Evolutionary conservation across 768 basidiomycete genomes (phyloP), one percentile per base, ranked within the genome.

Genomic region (Lanmaoa pseudosensibilis): DNA sequence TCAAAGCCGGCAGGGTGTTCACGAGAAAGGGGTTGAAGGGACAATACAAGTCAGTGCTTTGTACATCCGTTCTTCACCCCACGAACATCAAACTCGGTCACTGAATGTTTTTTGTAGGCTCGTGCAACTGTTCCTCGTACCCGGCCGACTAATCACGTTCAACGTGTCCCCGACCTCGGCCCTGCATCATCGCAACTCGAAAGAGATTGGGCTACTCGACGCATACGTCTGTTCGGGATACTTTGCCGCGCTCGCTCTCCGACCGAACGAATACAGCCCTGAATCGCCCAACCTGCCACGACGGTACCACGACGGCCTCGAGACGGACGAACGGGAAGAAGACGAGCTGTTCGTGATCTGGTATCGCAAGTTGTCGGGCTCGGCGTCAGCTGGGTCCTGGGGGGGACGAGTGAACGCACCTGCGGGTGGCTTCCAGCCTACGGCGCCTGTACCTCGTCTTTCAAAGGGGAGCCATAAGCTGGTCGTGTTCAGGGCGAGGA

Each of bases 211-310:
- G 59, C 78, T 93, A 11, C 68, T 86, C 23, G 89, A 90, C 65
- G 86, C 86, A 9, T 93, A 95, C 71, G 80, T 94, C 30, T 87
- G 82, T 67, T 95, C 94, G n/a, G 94, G 95, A 10, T 87, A 88
- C 66, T 78, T 92, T 54, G 90, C 90, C 19, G 83, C 86, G 19
- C 80, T 83, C 61, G 77, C 81, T 16, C 77, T 91, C 34, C 85
- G 85, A 7, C 73, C 75, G 47, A 82, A 82, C n/a, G 83, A 91
- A 66, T 87, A 83, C 67, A 73, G 74, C 44, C 81, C 86, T 5
- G 78, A 83, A 62, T 73, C 71, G 16, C 72, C 75, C 2, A 70
- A 76, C 10, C 72, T 80, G 33, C 83, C 92, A 2, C 83, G 92
- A 11, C 84, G 91, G 45, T 98, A 97, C 68, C 80, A 86, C 53